Base-by-base conservation (phyloP, 2,329 filamentous ascomycete species). In the Coniochaeta prunicola region DNA sequence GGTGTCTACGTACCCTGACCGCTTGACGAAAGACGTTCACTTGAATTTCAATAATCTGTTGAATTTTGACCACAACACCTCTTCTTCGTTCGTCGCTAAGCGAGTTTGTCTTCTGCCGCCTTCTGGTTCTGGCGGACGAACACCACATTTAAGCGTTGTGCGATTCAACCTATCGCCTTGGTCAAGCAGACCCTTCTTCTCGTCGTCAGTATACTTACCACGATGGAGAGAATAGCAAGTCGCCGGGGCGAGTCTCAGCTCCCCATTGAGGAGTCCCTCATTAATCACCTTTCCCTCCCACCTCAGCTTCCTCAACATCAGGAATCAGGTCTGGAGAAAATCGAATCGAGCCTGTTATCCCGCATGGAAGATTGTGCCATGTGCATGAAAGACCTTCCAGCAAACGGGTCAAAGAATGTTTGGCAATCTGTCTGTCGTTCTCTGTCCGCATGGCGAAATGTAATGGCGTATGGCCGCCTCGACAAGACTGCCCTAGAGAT, bases 271-370 rank as follows among this genome's bases (percentile, higher is more conserved):
- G 42, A 58, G 28, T 12, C 54, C 21, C 24, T 63, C 13, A 57
- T 61, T 56, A 36, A 61, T 36, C 62, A 63, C 15, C 53, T 63
- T 9, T 59, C 58, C 12, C 58, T 63, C 9, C 60, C 62, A 2
- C 34, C 38, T 15, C 45, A 55, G 26, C 59, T 63, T 21, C 62
- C 62, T 13, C 53, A 56, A 12, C 17, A 26, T 4, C 56, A 63
- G 42, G 60, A 59, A 38, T 19, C 34, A 13, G 42, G 50, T n/a
- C 28, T 61, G 21, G 56, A 59, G 21, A 55, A 60, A n/a, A 38
- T 62, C 19, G 62, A 63, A 31, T 13, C 34, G 4, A 2, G 3
- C 3, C 30, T 63, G 26, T 30, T 59, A 6, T 42, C 24, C 36
- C 58, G 36, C 28, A n/a, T 60, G 1, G 26, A 59, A 53, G 6